Conservation (phyloP, 2,329 filamentous ascomycete species). For the Coniella lustricola region DNA sequence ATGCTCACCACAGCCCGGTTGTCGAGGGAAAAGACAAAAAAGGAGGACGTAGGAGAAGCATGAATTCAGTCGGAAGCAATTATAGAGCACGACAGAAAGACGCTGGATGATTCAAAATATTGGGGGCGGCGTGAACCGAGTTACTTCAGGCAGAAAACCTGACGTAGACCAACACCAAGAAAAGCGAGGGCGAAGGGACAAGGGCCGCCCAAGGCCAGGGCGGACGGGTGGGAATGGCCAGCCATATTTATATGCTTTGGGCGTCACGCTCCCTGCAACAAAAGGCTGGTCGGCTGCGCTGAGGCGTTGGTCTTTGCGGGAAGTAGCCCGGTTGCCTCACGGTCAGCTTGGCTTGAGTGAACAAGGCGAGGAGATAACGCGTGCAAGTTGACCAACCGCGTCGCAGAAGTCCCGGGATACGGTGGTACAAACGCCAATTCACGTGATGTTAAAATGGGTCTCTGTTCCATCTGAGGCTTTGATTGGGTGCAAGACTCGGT, state of each 20-base stretch:
- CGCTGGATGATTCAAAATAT: neutral
- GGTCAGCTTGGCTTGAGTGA: slow-evolving; percentile 8
- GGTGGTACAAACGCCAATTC: slow-evolving; percentile 7
- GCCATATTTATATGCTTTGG: slow-evolving; percentile 8
- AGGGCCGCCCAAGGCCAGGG: neutral
- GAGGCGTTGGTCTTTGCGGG: slow-evolving; percentile 11
- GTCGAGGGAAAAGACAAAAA: neutral
- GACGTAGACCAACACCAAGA: neutral
- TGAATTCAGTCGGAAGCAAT: neutral
- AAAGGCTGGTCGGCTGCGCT: slow-evolving; percentile 2
- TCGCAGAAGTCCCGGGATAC: neutral
- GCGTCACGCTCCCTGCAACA: neutral
- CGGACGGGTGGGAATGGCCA: slow-evolving; percentile 5
- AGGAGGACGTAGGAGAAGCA: neutral
- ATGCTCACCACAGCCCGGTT: neutral
- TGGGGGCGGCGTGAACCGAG: neutral
- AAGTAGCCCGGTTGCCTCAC: slow-evolving; percentile 6
- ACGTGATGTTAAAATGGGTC: slow-evolving; percentile 9
- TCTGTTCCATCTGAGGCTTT: neutral
- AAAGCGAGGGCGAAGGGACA: neutral
- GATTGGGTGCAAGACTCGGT: slow-evolving; percentile 8
- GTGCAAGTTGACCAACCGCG: slow-evolving; percentile 14
- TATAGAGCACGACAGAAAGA: neutral
- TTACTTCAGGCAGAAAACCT: slow-evolving; percentile 15
- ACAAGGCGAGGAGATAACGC: slow-evolving; percentile 12